Evolutionary conservation across 2,329 filamentous ascomycete species (phyloP).

Genomic region (Diaporthe velutina): DNA sequence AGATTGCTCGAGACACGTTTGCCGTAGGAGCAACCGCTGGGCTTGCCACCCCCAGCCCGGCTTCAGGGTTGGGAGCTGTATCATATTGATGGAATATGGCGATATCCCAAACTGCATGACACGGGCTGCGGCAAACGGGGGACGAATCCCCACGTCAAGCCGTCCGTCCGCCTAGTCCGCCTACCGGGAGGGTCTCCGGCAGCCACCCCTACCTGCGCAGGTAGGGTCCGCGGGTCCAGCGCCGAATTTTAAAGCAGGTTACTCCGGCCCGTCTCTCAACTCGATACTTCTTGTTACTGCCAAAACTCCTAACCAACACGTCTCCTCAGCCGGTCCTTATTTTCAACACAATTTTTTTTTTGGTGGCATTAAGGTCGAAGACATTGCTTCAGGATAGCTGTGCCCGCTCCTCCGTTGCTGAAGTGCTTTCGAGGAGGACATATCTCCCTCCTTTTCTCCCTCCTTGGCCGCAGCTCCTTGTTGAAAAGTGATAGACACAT

Average conservation of each 20-base stretch:
- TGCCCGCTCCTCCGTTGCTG: too few relatives aligned
- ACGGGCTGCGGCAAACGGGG: not conserved
- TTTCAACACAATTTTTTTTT: not conserved
- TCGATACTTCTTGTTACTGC: not conserved
- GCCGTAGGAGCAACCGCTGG: constrained; percentile 15
- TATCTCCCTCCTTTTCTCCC: not conserved
- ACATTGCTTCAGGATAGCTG: too few relatives aligned
- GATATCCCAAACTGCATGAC: constrained; percentile 28
- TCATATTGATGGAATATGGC: constrained; percentile 16
- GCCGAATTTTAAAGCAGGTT: not conserved
- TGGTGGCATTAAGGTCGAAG: not conserved
- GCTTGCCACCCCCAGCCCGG: not conserved
- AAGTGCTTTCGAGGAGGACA: too few relatives aligned
- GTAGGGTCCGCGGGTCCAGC: not conserved
- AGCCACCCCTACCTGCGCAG: not conserved
- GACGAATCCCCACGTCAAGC: not conserved
- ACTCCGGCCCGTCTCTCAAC: not conserved
- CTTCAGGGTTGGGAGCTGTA: constrained; percentile 13
- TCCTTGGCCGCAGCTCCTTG: not conserved
- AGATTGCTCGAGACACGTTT: constrained; percentile 8
- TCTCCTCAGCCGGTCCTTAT: not conserved
- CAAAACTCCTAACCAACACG: not conserved
- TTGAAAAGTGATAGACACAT: not conserved
- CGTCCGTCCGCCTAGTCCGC: not conserved
- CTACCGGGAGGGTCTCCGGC: constrained; percentile 1